Conservation (phyloP, 1,284 basidiomycete genomes). For the Takashimella koratensis region DNA sequence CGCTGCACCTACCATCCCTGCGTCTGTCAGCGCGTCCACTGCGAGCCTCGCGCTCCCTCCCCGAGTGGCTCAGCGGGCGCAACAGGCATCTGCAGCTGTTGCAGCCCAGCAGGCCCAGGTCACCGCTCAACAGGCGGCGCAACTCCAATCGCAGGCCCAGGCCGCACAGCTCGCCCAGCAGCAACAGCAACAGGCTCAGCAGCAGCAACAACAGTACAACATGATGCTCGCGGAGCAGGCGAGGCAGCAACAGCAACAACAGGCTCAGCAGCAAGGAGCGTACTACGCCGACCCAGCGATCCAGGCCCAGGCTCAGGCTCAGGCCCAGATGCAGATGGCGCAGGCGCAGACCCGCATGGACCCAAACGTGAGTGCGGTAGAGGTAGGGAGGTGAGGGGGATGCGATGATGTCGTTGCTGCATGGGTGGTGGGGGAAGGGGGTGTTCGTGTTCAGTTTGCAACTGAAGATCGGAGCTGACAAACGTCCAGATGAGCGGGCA, state of each 20-base stretch:
- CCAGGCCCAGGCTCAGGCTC: constrained; percentile 21
- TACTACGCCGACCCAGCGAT: constrained; percentile 2
- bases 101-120: constrained; percentile 33
- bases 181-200: constrained; percentile 29
- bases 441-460: no score
- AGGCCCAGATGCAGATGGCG: constrained; percentile 23
- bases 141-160: constrained; percentile 45
- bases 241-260: constrained; percentile 1
- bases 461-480: background rate
- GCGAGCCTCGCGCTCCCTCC: constrained; percentile 40
- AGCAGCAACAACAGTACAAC: constrained; percentile 27
- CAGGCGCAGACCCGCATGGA: constrained; percentile 2
- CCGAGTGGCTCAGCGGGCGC: constrained; percentile 38
- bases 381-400: background rate
- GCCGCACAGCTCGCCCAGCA: constrained; percentile 40
- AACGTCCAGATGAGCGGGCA: background rate
- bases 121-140: constrained; percentile 15
- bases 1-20: constrained; percentile 37
- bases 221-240: constrained; percentile 10
- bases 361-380: background rate
- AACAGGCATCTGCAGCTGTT: constrained; percentile 39
- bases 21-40: constrained; percentile 25
- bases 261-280: constrained; percentile 34
- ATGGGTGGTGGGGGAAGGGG: background rate
- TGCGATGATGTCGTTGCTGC: no score